Base-by-base conservation (phyloP, 345 rosid genomes). In the Eucalyptus pauciflora region DNA sequence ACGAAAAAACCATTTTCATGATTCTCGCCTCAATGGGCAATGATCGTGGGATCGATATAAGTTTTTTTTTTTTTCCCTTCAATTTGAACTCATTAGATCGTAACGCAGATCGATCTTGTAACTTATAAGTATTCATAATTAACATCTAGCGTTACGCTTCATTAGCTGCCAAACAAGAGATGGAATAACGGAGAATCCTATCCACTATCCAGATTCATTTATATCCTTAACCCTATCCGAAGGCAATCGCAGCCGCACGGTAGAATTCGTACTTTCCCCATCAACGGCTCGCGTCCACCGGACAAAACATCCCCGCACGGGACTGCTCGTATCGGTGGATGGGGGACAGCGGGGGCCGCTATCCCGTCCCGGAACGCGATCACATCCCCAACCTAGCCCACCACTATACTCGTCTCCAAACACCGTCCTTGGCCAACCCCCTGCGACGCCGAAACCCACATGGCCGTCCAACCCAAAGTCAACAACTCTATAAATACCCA, bases 1-100 rank as follows among this genome's bases (percentile, higher is more conserved):
- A 31, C 1, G 41, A 1, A 67, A 64, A 67, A 67, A 67, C 1
- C 22, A 4, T 17, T 67, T 1, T 67, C 3, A 2, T 0, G 13
- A 20, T 17, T 1, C 45, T 69, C 20, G 13, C 25, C 18, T 17
- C 11, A 22, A 11, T 3, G 45, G 45, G 25, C 13, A 33, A 33
- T 15, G 25, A 18, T 17, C 7, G 25, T 10, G 13, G 24, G 81
- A 17, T 10, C 45, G 2, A 10, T 33, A 33, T 10, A 41, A 69
- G 22, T 16, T 33, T 33, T 69, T 33, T 64, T 33, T 64, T 64
- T 11, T 31, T 31, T 69, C 2, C 10, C 20, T 33, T 33, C 7
- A 18, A 33, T 4, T 71, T 18, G 7, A 76, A 17, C 8, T 41
- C 85, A 37, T 5, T 20, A 5, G 12, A 71, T 37, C 3, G 13